Base-by-base conservation (phyloP, 345 rosid genomes). In the Hibiscus mutabilis region DNA sequence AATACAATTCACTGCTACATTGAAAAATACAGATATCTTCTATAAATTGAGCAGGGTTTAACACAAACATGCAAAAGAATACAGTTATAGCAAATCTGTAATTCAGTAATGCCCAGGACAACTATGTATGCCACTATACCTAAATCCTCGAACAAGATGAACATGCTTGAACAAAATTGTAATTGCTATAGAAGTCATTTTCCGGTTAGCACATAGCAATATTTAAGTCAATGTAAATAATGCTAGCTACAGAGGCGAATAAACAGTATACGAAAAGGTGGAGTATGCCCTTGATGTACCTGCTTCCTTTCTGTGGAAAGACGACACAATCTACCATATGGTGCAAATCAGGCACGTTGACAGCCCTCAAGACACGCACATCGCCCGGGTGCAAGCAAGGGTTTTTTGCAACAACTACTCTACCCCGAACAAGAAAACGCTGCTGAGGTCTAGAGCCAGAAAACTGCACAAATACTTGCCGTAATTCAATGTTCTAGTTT, bases 331-430 rank as follows among this genome's bases (percentile, higher is more conserved):
- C 91, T 51, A 88, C 93, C 88, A 88, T 86, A 68, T 88, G 89
- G 73, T 77, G 60, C 81, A 88, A 70, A 63, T 64, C 82, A 3
- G 87, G 86, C n/a, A 84, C 86, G 49, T 85, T 29, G 42, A 86
- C 77, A 22, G 91, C 91, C 52, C 15, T 74, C 31, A 88, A 81
- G 67, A 88, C 82, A 2, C 88, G 90, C 6, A 86, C 82, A 78
- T 88, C 93, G 1, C 93, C 93, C 0, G 93, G 91, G 69, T 86
- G 91, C 83, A 88, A 78, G 77, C 93, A 86, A 42, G 91, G 93
- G 74, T 88, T 88, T 66, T 86, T 88, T 2, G 88, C 91, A 35
- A 88, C 91, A 29, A 88, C 79, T 2, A 86, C 78, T 3, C 12
- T 35, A 70, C 89, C 87, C 51, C 22, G 3, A 67, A 81, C 59